phyloP scores from a whole-genome alignment of 352 stramenopile genomes.

The Phytopythium chamaehyphon region DNA sequence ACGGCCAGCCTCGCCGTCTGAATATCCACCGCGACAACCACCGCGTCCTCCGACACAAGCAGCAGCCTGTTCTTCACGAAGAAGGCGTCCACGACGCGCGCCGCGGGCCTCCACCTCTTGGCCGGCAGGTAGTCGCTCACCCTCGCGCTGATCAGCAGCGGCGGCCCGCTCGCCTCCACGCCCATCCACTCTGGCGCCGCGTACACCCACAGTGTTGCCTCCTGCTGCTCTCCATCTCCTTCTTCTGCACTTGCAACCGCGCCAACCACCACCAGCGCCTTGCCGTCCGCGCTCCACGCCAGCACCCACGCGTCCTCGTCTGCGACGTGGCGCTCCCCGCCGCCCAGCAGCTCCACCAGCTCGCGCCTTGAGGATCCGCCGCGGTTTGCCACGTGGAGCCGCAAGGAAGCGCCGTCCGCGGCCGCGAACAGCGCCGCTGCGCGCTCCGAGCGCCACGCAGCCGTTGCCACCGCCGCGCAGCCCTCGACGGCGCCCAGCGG shows the following conservation, averaged over 20 bases:
- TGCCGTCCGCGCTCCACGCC: slow-evolving; percentile 49
- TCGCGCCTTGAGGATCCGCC: neutral
- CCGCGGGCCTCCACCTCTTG: slow-evolving; percentile 38
- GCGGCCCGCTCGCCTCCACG: neutral
- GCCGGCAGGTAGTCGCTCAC: slow-evolving; percentile 24
- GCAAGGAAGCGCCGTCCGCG: slow-evolving; percentile 15
- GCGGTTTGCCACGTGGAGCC: slow-evolving; percentile 16
- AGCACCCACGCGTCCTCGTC: slow-evolving; percentile 19
- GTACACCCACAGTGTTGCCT: slow-evolving; percentile 44
- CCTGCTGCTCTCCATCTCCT: slow-evolving; percentile 8
- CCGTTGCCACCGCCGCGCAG: slow-evolving; percentile 9
- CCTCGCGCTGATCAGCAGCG: slow-evolving; percentile 29
- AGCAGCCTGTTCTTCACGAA: slow-evolving; percentile 41
- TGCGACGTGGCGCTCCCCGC: neutral
- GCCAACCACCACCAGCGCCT: slow-evolving; percentile 46
- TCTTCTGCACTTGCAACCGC: slow-evolving; percentile 3
- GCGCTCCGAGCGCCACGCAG: slow-evolving; percentile 15
- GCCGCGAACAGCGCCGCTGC: slow-evolving; percentile 32
- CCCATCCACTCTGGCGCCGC: slow-evolving; percentile 29
- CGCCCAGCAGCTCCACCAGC: neutral
- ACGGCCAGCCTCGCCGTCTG: slow-evolving; percentile 42
- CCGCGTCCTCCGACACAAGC: slow-evolving; percentile 30
- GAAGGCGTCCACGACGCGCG: slow-evolving; percentile 32
- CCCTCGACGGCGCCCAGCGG: neutral
- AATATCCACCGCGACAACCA: slow-evolving; percentile 46